Percentiles rank a stretch among this genome's conserved stretches.
These are phyloP conservation scores for Alisma plantagoaquatica DNA, from an alignment of 106 monocot species.

Conservation along the genomic window DNA sequence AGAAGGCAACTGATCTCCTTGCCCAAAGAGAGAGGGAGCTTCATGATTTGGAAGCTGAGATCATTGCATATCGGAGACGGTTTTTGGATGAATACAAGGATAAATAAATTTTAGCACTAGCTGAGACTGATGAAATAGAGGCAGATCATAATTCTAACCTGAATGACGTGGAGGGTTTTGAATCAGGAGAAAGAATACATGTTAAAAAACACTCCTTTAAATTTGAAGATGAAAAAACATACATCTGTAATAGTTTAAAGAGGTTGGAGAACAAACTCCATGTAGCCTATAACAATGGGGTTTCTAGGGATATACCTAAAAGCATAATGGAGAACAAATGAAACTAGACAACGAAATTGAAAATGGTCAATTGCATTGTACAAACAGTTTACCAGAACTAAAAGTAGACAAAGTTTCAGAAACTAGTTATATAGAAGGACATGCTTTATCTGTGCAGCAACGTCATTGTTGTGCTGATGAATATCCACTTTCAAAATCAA, in stretches of 20 bases:
- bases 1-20: constrained; percentile 39
- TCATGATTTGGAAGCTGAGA: constrained; percentile 49
- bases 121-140: too few relatives aligned
- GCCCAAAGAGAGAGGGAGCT: constrained; percentile 63
- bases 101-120: constrained; percentile 1
- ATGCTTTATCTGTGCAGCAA: constrained; percentile 2
- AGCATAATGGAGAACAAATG: background rate
- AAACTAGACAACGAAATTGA: constrained; percentile 9
- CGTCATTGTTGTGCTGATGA: background rate
- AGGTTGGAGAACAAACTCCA: constrained; percentile 50
- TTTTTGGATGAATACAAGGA: constrained; percentile 15
- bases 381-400: too few relatives aligned
- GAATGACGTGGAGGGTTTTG: too few relatives aligned
- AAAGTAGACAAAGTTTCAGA: too few relatives aligned
- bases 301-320: constrained; percentile 9
- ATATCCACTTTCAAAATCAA: background rate
- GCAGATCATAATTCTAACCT: too few relatives aligned
- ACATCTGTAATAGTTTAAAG: constrained; percentile 42
- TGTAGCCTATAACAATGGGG: constrained; percentile 25
- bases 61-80: constrained; percentile 31
- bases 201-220: constrained; percentile 3
- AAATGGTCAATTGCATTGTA: background rate
- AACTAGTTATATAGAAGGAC: background rate
- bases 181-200: background rate
- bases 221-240: constrained; percentile 59